Conservation (phyloP, 805 yeast species). For the Starmerella lactis-condensi region DNA sequence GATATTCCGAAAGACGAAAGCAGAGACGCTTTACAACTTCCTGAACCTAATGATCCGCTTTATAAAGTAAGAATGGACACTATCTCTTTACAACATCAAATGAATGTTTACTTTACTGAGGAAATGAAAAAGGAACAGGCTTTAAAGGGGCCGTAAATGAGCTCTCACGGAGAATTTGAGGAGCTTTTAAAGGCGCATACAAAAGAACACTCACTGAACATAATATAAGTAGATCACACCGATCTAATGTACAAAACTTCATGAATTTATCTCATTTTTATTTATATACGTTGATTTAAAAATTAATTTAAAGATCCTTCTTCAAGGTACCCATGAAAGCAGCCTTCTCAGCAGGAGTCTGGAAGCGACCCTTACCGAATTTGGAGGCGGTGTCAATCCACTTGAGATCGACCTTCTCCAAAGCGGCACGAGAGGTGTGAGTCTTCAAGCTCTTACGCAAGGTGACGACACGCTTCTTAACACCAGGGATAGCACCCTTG, state of each 20-base stretch:
- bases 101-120: constrained; percentile 14
- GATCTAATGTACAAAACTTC: neutral
- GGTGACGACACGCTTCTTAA: constrained; percentile 97
- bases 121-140: constrained; percentile 8
- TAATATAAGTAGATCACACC: neutral
- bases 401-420: constrained; percentile 90
- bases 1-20: constrained; percentile 8
- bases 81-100: constrained; percentile 15
- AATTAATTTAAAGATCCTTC: constrained; percentile 52
- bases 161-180: too few relatives aligned
- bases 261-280: neutral
- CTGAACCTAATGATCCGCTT: constrained; percentile 10
- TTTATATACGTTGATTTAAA: neutral
- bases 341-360: constrained; percentile 99
- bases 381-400: constrained; percentile 99
- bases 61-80: constrained; percentile 13
- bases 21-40: constrained; percentile 12
- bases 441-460: constrained; percentile 96
- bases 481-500: constrained; percentile 99
- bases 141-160: too few relatives aligned
- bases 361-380: constrained; percentile 99
- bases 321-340: constrained; percentile 99
- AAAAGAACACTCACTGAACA: too few relatives aligned
- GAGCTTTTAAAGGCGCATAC: too few relatives aligned
- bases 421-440: constrained; percentile 94